Evolutionary conservation across 1,139 yeast genomes (phyloP), one percentile per base, ranked within the genome.

Genomic region (Saccharomyces hybrid): DNA sequence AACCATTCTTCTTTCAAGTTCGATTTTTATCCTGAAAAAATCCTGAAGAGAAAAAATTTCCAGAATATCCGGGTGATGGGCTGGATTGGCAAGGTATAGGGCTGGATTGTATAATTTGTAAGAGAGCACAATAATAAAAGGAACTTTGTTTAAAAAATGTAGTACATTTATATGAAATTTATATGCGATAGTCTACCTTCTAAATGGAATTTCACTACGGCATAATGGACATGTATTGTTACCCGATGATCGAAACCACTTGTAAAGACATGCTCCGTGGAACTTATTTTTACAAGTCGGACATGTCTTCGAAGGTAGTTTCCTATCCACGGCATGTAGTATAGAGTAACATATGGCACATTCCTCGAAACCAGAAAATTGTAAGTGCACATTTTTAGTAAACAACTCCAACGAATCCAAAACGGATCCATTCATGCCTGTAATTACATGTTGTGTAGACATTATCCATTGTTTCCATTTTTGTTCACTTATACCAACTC

Each of bases 381-480:
- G 96, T 57, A 88, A 75, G 50, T 82, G 79, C 47, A 89, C 93
- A 66, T 90, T 90, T 63, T 81, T 83, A 67, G 87, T 84, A 70
- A 91, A 88, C 50, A 88, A 77, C 60, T 87, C 91, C 54, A 95
- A 76, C 1, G 96, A 87, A 56, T 89, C 96, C 47, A 84, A 72
- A 32, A 93, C 82, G 0, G 95, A 84, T 9, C 96, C 96, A 64
- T 87, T 88, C 66, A 82, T 83, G 5, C 87, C 79, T 2, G 72
- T 66, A 16, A 85, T 80, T 14, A 90, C 84, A 53, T 91, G 81
- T 66, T 88, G 96, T 2, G 96, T 86, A 1, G 97, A 93, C 66
- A 93, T 75, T 29, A 93, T 73, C 99, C 99, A 93, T 0, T 96
- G 93, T 62, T 89, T 85, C 96, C 97, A 91, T 71, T 88, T 93